Percentiles rank a stretch among this genome's conserved stretches.
Evolutionary conservation across 225 moss, liverwort and hornwort genomes (phyloP).

Genomic region (Neckera pumila): DNA sequence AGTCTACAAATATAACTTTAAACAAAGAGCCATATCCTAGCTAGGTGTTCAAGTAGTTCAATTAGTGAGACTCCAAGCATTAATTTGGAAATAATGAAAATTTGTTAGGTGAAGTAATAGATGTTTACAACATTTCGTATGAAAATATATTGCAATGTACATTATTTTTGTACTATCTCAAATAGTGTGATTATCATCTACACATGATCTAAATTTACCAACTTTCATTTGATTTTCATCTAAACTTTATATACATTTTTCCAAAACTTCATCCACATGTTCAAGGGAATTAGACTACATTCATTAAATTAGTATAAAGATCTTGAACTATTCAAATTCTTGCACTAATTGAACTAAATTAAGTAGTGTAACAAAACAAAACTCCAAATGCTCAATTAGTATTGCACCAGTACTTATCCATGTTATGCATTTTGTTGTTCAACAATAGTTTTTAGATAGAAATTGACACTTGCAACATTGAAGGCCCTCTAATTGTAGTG

Average conservation of each 20-base stretch:
- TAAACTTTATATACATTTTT: background rate
- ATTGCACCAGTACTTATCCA: rapidly evolving
- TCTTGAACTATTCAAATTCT: background rate
- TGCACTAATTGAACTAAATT: background rate
- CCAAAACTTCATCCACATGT: background rate
- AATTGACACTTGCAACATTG: background rate
- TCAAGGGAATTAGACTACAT: background rate
- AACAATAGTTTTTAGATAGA: background rate
- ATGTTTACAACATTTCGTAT: too few relatives aligned
- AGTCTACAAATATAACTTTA: background rate
- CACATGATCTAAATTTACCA: background rate
- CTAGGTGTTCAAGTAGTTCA: background rate
- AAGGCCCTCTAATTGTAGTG: slow-evolving; percentile 10
- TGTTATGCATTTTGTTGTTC: background rate
- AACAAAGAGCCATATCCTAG: background rate
- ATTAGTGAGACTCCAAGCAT: background rate
- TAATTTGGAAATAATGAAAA: background rate
- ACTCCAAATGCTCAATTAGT: background rate
- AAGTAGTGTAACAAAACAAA: background rate
- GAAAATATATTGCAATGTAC: too few relatives aligned
- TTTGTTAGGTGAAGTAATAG: background rate
- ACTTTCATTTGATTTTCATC: background rate
- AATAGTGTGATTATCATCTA: background rate
- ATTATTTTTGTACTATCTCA: background rate
- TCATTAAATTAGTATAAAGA: background rate